Evolutionary conservation across 768 basidiomycete species (phyloP).

Genomic region (Phaeolepiota aurea): DNA sequence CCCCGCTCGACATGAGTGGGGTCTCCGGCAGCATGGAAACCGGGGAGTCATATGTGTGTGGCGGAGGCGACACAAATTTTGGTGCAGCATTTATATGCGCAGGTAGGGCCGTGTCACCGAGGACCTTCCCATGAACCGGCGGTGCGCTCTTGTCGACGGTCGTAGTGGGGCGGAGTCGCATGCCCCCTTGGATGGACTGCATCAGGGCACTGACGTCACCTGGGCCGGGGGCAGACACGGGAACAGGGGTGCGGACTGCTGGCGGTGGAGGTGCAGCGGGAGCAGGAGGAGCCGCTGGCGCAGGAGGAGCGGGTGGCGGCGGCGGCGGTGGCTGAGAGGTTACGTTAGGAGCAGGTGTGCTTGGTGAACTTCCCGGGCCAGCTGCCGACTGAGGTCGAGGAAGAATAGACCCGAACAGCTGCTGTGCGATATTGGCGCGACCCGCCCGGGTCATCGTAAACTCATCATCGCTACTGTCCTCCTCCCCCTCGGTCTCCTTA

Average conservation of each 20-base stretch:
- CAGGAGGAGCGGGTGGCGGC: slow-evolving; percentile 15
- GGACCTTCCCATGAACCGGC: slow-evolving; percentile 61
- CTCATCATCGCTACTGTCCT: slow-evolving; percentile 77
- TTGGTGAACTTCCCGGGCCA: slow-evolving; percentile 39
- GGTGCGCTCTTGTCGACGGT: slow-evolving; percentile 81
- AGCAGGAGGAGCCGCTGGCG: slow-evolving; percentile 27
- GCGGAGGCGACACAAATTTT: slow-evolving; percentile 33
- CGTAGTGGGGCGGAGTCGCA: slow-evolving; percentile 60
- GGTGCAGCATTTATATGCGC: slow-evolving; percentile 51
- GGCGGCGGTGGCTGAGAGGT: slow-evolving; percentile 24
- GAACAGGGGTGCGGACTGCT: slow-evolving; percentile 22
- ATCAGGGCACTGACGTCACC: slow-evolving; percentile 63
- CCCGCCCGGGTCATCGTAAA: slow-evolving; percentile 53
- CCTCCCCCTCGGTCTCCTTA: slow-evolving; percentile 58
- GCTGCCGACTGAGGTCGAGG: slow-evolving; percentile 56
- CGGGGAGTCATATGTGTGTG: slow-evolving; percentile 14
- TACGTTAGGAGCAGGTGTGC: slow-evolving; percentile 22
- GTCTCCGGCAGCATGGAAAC: slow-evolving; percentile 24
- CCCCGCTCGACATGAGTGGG: slow-evolving; percentile 15
- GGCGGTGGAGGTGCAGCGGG: slow-evolving; percentile 28
- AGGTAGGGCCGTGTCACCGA: slow-evolving; percentile 70
- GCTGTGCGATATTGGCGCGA: slow-evolving; percentile 65
- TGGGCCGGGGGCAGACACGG: slow-evolving; percentile 21
- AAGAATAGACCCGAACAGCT: slow-evolving; percentile 69
- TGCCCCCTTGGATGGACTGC: slow-evolving; percentile 70